A percentile compares a stretch with the other conserved stretches of the same genome.
These are phyloP conservation scores for Thermochaetoides thermophila DNA, from an alignment of 495 filamentous ascomycete genomes.

Conservation along the genomic window DNA sequence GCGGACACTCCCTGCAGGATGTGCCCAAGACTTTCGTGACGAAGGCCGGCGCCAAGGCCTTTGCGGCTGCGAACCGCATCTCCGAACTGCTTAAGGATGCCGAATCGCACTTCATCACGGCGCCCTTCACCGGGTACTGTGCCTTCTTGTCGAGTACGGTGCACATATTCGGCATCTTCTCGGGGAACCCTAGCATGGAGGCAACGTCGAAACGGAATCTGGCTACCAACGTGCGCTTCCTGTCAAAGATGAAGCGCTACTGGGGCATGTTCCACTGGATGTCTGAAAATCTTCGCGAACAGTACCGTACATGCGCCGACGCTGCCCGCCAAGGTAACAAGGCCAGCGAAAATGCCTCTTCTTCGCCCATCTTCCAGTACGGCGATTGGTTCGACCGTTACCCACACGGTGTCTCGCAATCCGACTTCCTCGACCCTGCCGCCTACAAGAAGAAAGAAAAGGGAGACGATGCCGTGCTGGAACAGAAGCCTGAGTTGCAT, in stretches of 20 bases:
- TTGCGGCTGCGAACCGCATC: constrained; percentile 81
- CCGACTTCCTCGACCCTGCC: constrained; percentile 70
- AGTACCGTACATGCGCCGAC: constrained; percentile 77
- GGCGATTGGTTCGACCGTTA: constrained; percentile 97
- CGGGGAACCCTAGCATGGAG: constrained; percentile 56
- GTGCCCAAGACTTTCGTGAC: constrained; percentile 69
- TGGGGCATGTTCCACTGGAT: constrained; percentile 98
- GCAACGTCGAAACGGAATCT: constrained; percentile 70
- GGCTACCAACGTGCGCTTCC: constrained; percentile 76
- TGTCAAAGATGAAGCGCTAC: constrained; percentile 88
- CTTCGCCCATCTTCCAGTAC: constrained; percentile 77
- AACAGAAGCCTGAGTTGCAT: constrained; percentile 75
- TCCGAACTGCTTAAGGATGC: constrained; percentile 71
- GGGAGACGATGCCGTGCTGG: constrained; percentile 65
- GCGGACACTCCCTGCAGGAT: constrained; percentile 49
- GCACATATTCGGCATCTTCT: constrained; percentile 85
- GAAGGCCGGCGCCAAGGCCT: constrained; percentile 58
- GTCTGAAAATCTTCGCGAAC: constrained; percentile 80
- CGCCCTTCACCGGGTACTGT: constrained; percentile 88
- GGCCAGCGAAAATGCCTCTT: constrained; percentile 33
- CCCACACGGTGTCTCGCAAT: constrained; percentile 74
- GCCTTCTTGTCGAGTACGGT: constrained; percentile 86
- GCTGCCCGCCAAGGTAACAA: constrained; percentile 41
- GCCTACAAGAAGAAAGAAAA: constrained; percentile 52
- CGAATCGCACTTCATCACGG: constrained; percentile 64